These are phyloP conservation scores for Penicillium sp. DNA, from an alignment of 2,329 filamentous ascomycete species.

Conservation along the genomic window DNA sequence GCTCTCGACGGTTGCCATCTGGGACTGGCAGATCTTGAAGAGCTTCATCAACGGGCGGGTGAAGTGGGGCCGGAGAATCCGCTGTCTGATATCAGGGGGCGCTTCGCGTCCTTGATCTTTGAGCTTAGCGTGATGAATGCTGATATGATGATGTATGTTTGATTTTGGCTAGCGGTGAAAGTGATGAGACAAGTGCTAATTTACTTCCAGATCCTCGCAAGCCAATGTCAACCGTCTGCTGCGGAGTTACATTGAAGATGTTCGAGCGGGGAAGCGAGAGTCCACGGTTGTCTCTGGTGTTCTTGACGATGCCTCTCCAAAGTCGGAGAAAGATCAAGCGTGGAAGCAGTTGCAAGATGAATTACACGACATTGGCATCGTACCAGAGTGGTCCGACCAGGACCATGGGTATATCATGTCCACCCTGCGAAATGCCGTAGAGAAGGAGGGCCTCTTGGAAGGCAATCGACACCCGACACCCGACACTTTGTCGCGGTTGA, in stretches of 20 bases:
- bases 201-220: constrained; percentile 13
- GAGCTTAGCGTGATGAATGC: constrained; percentile 19
- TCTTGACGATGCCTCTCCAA: constrained; percentile 2
- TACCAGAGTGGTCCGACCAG: constrained; percentile 9
- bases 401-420: constrained; percentile 17
- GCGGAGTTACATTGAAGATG: constrained; percentile 11
- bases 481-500: not conserved
- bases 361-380: constrained; percentile 12
- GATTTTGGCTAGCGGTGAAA: not conserved
- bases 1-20: constrained; percentile 11
- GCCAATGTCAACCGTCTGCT: constrained; percentile 13
- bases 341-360: constrained; percentile 16
- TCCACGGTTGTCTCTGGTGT: constrained; percentile 2
- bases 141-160: constrained; percentile 22
- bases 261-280: constrained; percentile 10
- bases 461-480: not conserved
- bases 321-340: constrained; percentile 1
- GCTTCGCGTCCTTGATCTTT: constrained; percentile 15
- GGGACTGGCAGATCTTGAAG: constrained; percentile 14
- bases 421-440: constrained; percentile 7
- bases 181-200: not conserved
- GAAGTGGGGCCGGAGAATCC: constrained; percentile 1
- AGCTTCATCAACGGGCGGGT: constrained; percentile 2
- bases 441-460: constrained; percentile 9
- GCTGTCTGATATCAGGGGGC: constrained; percentile 15